Evolutionary conservation across 306 rosid genomes (phyloP).

Genomic region (Pyrus bretschneideri): DNA sequence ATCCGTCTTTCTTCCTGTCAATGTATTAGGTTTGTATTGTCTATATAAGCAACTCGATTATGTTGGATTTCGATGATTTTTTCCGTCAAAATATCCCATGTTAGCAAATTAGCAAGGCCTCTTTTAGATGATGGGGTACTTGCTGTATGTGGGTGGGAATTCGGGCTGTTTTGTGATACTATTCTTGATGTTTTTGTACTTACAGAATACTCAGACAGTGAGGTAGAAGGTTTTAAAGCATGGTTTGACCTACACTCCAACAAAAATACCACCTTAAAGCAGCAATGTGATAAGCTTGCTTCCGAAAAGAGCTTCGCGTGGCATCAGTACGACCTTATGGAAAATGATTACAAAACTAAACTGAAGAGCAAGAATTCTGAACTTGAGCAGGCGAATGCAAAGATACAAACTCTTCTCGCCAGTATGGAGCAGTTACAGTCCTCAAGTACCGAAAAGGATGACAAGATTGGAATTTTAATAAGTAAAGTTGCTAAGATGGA

Average conservation of each 20-base stretch:
- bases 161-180: neutral
- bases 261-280: constrained; percentile 17
- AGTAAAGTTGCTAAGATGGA: constrained; percentile 45
- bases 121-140: neutral
- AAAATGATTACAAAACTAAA: constrained; percentile 38
- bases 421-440: constrained; percentile 58
- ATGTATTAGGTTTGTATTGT: neutral
- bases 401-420: constrained; percentile 41
- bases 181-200: neutral
- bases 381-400: constrained; percentile 44
- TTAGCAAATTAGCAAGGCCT: neutral
- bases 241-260: constrained; percentile 33
- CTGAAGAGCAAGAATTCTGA: constrained; percentile 46
- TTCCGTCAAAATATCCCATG: neutral
- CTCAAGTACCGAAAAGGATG: constrained; percentile 50
- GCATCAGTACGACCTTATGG: constrained; percentile 74
- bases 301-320: constrained; percentile 55
- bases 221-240: constrained; percentile 57
- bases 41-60: neutral
- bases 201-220: constrained; percentile 48
- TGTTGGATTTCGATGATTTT: neutral
- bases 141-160: neutral
- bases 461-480: constrained; percentile 34
- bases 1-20: neutral
- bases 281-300: constrained; percentile 52